These are phyloP conservation scores for Turritis glabra DNA, from an alignment of 345 rosid genomes.

Conservation along the genomic window DNA sequence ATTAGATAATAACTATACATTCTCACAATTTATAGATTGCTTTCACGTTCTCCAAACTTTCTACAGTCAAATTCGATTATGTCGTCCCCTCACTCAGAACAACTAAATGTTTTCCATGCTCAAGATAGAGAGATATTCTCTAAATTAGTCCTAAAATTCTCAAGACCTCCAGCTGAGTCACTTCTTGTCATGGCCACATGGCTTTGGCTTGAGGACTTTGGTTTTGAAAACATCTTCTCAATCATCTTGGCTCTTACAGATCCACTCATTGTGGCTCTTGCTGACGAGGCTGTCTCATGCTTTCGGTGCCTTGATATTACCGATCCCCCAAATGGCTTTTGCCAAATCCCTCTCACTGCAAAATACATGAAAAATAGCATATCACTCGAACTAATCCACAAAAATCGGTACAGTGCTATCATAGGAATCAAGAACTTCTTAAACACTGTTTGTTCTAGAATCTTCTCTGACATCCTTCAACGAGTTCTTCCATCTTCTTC, in stretches of 20 bases:
- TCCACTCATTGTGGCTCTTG: conserved; percentile 21
- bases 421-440: conserved; percentile 40
- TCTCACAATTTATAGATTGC: background rate
- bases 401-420: conserved; percentile 29
- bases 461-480: conserved; percentile 41
- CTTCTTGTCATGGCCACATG: conserved; percentile 47
- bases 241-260: conserved; percentile 14
- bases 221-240: conserved; percentile 30
- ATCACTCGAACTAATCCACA: conserved; percentile 19
- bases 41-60: background rate
- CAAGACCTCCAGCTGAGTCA: conserved; percentile 41
- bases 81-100: conserved; percentile 6
- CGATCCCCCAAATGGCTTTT: background rate
- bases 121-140: conserved; percentile 41
- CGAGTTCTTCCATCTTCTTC: background rate
- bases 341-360: conserved; percentile 28
- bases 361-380: background rate
- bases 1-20: background rate
- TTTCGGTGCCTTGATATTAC: conserved; percentile 22
- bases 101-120: conserved; percentile 33
- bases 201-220: conserved; percentile 50
- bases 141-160: conserved; percentile 29
- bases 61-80: background rate
- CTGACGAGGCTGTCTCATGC: conserved; percentile 37
- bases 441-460: conserved; percentile 34